Conservation (phyloP, 225 moss, liverwort and hornwort species). For the Anthoceros angustus region DNA sequence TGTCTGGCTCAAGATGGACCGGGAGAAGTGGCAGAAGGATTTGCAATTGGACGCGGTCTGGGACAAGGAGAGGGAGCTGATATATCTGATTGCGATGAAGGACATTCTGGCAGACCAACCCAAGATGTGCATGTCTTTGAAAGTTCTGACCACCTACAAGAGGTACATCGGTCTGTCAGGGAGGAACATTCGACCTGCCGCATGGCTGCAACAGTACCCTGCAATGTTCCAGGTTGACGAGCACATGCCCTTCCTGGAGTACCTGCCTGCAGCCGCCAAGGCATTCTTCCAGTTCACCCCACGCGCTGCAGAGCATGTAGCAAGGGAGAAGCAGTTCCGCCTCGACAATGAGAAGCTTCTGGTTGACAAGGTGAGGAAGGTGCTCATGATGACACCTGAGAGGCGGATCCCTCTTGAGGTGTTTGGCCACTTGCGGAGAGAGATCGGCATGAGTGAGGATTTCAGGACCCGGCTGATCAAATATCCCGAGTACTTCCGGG, state of each 20-base stretch:
- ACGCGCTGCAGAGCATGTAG: neutral
- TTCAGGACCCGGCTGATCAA: neutral
- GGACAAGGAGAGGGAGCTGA: neutral
- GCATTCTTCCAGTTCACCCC: neutral
- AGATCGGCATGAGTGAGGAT: neutral
- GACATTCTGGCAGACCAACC: neutral
- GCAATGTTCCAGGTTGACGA: neutral
- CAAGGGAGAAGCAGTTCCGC: neutral
- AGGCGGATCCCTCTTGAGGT: neutral
- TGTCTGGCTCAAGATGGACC: conserved; percentile 2
- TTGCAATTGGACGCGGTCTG: neutral
- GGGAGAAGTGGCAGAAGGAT: conserved; percentile 3
- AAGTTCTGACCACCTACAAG: neutral
- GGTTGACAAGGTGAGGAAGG: conserved; percentile 2
- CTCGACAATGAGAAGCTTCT: neutral
- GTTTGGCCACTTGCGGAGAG: neutral
- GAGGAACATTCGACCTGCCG: neutral
- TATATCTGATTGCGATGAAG: neutral
- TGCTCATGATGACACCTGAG: conserved; percentile 1
- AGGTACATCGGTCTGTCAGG: neutral
- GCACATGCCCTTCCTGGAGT: neutral
- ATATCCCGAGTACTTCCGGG: neutral
- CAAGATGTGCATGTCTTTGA: neutral
- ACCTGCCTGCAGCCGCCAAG: neutral
- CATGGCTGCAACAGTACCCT: neutral